Conservation (phyloP, 2,329 filamentous ascomycete genomes). For the Colletotrichum siamense region DNA sequence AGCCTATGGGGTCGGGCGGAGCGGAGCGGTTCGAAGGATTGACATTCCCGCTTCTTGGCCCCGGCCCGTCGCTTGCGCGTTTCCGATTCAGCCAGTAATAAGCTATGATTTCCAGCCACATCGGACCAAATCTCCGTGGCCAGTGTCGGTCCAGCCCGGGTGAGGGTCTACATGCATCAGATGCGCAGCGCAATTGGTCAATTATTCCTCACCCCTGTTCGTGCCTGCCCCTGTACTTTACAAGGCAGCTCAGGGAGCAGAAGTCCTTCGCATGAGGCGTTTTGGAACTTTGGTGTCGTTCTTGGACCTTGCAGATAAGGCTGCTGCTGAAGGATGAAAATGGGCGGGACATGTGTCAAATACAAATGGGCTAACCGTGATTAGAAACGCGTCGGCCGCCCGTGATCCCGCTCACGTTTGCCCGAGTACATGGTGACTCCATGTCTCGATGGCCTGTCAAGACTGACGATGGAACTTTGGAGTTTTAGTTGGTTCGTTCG, state of each 20-base stretch:
- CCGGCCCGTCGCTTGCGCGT: neutral
- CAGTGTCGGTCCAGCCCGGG: neutral
- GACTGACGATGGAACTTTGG: neutral
- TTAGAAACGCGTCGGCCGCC: neutral
- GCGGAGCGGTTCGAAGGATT: neutral
- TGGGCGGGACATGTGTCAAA: neutral
- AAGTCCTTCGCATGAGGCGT: neutral
- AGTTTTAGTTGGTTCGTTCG: neutral
- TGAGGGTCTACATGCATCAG: too few relatives aligned
- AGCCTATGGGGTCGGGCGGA: neutral
- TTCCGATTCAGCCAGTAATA: neutral
- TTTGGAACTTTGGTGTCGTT: neutral
- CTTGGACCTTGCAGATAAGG: neutral
- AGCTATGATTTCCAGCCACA: neutral
- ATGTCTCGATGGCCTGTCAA: neutral
- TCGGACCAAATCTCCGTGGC: neutral
- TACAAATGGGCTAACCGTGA: neutral
- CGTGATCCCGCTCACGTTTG: neutral
- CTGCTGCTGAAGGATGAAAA: neutral
- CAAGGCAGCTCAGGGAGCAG: neutral
- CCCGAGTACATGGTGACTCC: neutral
- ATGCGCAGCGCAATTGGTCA: neutral
- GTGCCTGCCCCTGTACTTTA: neutral
- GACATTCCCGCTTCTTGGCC: neutral
- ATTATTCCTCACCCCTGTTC: neutral